phyloP scores from a whole-genome alignment of 441 rosid species.

The Populus trichocarpa region DNA sequence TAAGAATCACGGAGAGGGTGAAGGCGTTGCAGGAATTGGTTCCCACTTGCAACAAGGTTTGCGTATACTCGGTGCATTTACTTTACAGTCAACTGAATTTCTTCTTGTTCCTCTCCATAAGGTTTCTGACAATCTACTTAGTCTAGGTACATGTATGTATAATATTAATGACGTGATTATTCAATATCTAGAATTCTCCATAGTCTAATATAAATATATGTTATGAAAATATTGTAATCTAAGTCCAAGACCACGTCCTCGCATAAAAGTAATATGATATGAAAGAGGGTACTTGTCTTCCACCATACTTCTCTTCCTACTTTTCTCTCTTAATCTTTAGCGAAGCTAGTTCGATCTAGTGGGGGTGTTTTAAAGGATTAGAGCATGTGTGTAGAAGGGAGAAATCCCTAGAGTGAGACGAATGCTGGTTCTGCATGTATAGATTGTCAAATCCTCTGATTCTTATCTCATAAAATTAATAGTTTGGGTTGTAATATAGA shows the following conservation, averaged over 20 bases:
- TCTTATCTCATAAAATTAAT: neutral
- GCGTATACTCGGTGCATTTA: conserved; percentile 7
- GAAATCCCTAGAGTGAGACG: neutral
- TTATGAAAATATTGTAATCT: too few relatives aligned
- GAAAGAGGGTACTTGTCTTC: too few relatives aligned
- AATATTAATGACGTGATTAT: too few relatives aligned
- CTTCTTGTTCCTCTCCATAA: neutral
- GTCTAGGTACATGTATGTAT: neutral
- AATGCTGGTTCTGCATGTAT: neutral
- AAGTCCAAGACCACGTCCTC: too few relatives aligned
- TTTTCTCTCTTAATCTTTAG: too few relatives aligned
- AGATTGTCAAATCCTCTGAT: neutral
- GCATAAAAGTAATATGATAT: too few relatives aligned
- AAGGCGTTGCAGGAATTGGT: conserved; percentile 97
- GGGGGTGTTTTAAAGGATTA: too few relatives aligned
- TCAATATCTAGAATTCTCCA: too few relatives aligned
- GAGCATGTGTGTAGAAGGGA: too few relatives aligned
- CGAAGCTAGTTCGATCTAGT: too few relatives aligned
- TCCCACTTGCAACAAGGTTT: conserved; percentile 93
- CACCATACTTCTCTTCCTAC: too few relatives aligned
- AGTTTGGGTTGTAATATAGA: neutral
- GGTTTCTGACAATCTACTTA: neutral
- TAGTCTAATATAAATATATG: too few relatives aligned
- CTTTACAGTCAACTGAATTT: neutral
- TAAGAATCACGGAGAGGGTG: conserved; percentile 92